Conservation (phyloP, 805 yeast genomes). For the Myxozyma neotropica region DNA sequence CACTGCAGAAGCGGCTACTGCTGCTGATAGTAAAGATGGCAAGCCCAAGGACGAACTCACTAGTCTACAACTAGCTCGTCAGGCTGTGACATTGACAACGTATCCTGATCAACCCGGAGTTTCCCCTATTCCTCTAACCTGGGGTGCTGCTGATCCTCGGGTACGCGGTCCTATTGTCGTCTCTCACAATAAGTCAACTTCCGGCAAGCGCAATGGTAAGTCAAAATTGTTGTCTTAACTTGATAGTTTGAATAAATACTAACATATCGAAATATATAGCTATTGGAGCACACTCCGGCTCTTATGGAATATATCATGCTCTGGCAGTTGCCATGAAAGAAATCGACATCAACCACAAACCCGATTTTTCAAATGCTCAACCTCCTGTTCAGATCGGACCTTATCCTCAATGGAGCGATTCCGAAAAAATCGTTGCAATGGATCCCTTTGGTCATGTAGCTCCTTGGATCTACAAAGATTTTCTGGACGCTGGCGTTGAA, state of each 20-base stretch:
- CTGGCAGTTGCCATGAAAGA: conserved; percentile 64
- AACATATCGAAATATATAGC: no score
- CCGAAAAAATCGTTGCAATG: conserved; percentile 61
- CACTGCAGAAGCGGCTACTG: neutral
- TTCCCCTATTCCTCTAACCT: conserved; percentile 52
- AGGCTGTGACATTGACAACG: conserved; percentile 53
- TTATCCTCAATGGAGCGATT: conserved; percentile 58
- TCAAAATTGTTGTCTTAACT: no score
- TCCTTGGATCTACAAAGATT: conserved; percentile 57
- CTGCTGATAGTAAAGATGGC: no score
- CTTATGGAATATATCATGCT: conserved; percentile 66
- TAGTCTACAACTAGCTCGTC: neutral
- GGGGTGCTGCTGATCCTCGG: conserved; percentile 56
- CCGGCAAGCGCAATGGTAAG: conserved; percentile 56
- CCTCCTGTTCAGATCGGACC: conserved; percentile 61
- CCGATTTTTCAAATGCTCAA: conserved; percentile 65
- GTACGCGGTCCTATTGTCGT: conserved; percentile 57
- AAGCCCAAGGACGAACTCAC: neutral
- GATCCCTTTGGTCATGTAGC: conserved; percentile 71
- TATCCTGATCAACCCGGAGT: conserved; percentile 54
- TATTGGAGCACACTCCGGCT: conserved; percentile 67
- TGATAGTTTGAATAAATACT: no score
- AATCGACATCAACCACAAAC: conserved; percentile 53
- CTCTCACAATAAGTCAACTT: conserved; percentile 53
- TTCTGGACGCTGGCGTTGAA: conserved; percentile 49